These are phyloP conservation scores for Lasiosphaeria hispida DNA, from an alignment of 495 filamentous ascomycete genomes.

Conservation along the genomic window DNA sequence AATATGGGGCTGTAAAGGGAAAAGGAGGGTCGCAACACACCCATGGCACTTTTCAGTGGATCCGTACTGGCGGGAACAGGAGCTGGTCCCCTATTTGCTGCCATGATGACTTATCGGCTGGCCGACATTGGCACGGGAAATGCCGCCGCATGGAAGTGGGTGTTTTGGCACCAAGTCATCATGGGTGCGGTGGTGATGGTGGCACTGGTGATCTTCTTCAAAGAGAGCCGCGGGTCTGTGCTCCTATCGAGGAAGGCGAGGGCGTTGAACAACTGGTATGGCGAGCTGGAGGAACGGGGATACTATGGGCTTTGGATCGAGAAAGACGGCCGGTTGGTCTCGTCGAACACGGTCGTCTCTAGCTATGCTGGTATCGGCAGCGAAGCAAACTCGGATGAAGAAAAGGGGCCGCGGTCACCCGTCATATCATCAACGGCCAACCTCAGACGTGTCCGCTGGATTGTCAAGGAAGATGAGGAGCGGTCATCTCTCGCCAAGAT, in stretches of 20 bases:
- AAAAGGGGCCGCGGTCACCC: constrained; percentile 31
- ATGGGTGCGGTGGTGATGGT: constrained; percentile 60
- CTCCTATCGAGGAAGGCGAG: constrained; percentile 74
- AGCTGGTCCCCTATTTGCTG: constrained; percentile 69
- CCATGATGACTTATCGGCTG: constrained; percentile 62
- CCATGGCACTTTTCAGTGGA: constrained; percentile 85
- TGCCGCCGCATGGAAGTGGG: constrained; percentile 71
- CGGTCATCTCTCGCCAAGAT: constrained; percentile 65
- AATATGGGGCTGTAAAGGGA: constrained; percentile 31
- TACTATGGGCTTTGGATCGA: constrained; percentile 56
- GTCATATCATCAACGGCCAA: constrained; percentile 24
- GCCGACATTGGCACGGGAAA: constrained; percentile 10
- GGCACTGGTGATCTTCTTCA: constrained; percentile 64
- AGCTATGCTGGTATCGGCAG: not conserved
- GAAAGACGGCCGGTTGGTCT: not conserved
- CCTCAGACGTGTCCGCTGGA: constrained; percentile 72
- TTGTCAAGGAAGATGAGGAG: constrained; percentile 80
- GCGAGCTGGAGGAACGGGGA: constrained; percentile 63
- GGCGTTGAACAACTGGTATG: constrained; percentile 77
- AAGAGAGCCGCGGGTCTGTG: constrained; percentile 81
- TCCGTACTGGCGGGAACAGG: constrained; percentile 78
- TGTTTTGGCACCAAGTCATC: constrained; percentile 85
- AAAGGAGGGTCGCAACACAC: constrained; percentile 74
- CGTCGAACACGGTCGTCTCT: not conserved
- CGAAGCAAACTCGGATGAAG: constrained; percentile 15